Percentiles rank a stretch among this genome's conserved stretches.
Evolutionary conservation across 441 rosid species (phyloP).

Genomic region (Adansonia rubrostipa): DNA sequence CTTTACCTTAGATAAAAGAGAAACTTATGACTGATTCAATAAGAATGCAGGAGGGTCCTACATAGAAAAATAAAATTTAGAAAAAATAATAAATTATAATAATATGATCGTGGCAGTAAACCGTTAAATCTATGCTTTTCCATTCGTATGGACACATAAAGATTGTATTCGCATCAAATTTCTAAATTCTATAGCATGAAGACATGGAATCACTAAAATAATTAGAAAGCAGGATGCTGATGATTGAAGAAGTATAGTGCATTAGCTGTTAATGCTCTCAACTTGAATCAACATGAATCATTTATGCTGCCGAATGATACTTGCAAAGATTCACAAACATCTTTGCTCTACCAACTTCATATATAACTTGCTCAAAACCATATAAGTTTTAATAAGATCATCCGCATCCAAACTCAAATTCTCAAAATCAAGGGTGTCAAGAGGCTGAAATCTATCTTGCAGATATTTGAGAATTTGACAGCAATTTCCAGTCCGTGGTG

Average conservation of each 20-base stretch:
- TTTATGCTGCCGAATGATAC: background rate
- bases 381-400: background rate
- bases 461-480: background rate
- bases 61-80: background rate
- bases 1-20: background rate
- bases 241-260: background rate
- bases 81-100: background rate
- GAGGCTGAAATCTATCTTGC: background rate
- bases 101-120: too few relatives aligned
- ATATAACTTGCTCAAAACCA: background rate
- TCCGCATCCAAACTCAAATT: background rate
- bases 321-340: background rate
- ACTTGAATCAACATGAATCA: background rate
- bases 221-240: background rate
- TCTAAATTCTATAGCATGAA: background rate
- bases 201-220: background rate
- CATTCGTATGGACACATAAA: background rate
- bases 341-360: background rate
- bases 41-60: constrained; percentile 1
- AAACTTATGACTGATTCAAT: background rate
- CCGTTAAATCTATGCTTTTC: background rate
- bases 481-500: background rate
- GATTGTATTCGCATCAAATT: background rate
- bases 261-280: background rate
- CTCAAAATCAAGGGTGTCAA: background rate